These are phyloP conservation scores for Cytospora mali DNA, from an alignment of 2,329 filamentous ascomycete genomes.

Conservation along the genomic window DNA sequence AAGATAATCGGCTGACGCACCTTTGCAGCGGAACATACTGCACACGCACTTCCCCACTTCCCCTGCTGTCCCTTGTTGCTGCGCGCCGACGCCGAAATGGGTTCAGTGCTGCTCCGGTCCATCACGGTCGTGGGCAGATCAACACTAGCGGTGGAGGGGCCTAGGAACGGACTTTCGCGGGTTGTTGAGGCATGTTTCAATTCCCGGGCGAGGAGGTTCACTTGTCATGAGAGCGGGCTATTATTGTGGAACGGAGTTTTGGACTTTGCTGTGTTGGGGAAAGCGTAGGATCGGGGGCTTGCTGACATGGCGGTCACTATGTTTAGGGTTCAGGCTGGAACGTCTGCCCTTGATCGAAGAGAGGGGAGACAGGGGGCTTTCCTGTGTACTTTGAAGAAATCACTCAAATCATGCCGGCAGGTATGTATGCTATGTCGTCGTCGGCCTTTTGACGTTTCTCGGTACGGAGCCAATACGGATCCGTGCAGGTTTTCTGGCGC, in stretches of 20 bases:
- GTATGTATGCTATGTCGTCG: no score
- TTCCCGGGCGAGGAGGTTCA: not conserved
- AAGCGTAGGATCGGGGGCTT: not conserved
- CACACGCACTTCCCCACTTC: constrained; percentile 27
- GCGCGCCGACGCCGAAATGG: constrained; percentile 15
- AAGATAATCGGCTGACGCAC: not conserved
- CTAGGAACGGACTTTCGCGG: not conserved
- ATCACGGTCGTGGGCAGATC: not conserved
- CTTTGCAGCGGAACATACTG: constrained; percentile 25
- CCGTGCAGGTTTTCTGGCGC: no score
- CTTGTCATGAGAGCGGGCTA: not conserved
- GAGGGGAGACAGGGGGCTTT: no score
- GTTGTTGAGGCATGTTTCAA: not conserved
- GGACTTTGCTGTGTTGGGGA: not conserved
- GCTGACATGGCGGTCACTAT: not conserved
- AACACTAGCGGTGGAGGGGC: not conserved
- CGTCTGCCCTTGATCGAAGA: no score
- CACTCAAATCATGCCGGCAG: no score
- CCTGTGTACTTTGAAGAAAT: no score
- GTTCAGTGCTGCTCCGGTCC: constrained; percentile 9
- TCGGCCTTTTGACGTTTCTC: no score
- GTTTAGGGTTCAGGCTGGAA: no score
- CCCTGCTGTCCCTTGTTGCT: constrained; percentile 18
- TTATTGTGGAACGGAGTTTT: not conserved
- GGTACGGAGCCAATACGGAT: no score